Percentiles rank a stretch among this genome's conserved stretches.
Evolutionary conservation across 148 eudicot genomes (phyloP).

Genomic region (Chenopodium formosanum): DNA sequence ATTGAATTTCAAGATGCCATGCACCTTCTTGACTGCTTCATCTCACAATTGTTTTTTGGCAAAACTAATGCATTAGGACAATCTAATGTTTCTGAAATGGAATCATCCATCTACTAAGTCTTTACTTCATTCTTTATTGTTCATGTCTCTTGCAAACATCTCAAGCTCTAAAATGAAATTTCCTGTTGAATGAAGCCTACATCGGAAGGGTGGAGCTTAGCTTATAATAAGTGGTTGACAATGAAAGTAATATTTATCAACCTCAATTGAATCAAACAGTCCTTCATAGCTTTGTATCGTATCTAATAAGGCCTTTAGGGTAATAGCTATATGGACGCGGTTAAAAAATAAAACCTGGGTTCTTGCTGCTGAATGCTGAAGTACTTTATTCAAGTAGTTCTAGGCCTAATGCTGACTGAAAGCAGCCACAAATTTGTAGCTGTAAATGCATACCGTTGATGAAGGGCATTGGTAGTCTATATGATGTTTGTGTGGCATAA

Average conservation of each 20-base stretch:
- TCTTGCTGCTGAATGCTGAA: conserved; percentile 4
- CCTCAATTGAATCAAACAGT: background rate
- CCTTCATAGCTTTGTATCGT: background rate
- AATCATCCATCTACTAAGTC: background rate
- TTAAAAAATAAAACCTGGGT: background rate
- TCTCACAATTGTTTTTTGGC: background rate
- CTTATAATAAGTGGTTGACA: background rate
- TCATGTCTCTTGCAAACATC: background rate
- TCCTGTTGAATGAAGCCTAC: no score
- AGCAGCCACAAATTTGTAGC: background rate
- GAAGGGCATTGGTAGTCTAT: background rate
- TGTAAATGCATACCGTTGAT: background rate
- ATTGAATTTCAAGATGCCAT: background rate
- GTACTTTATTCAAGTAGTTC: background rate
- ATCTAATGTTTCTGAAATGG: background rate
- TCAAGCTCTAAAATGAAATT: background rate
- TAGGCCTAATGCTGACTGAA: background rate
- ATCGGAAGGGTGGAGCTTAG: no score
- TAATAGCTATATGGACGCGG: background rate
- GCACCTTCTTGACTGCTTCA: conserved; percentile 1
- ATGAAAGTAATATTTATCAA: background rate
- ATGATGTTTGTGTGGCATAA: background rate
- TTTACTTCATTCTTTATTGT: background rate
- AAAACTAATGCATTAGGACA: background rate
- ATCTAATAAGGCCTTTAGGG: background rate